A percentile compares a stretch with the other conserved stretches of the same genome.
Evolutionary conservation across 2,329 filamentous ascomycete species (phyloP).

Genomic region (Hypoxylon sp.): DNA sequence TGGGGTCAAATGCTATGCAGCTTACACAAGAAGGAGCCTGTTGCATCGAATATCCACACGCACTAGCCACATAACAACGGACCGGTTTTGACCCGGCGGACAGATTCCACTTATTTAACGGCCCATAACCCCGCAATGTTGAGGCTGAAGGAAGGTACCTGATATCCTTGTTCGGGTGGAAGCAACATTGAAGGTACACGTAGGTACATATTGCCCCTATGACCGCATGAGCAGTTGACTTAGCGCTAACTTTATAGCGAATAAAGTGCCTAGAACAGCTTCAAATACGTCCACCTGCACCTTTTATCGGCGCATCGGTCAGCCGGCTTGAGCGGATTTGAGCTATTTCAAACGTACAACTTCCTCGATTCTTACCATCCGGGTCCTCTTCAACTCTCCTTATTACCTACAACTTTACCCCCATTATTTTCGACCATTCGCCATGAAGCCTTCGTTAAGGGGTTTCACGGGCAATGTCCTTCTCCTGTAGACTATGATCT

Average conservation of each 20-base stretch:
- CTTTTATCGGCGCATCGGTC: conserved; percentile 28
- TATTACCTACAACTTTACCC: conserved; percentile 1
- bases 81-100: conserved; percentile 35
- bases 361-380: conserved; percentile 3
- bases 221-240: conserved; percentile 10
- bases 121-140: conserved; percentile 28
- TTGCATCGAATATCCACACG: conserved; percentile 13
- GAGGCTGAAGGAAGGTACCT: conserved; percentile 29
- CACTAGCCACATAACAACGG: conserved; percentile 33
- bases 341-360: conserved; percentile 38
- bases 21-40: conserved; percentile 1
- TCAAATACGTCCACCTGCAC: not conserved
- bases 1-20: conserved; percentile 28
- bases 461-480: conserved; percentile 41
- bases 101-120: not conserved
- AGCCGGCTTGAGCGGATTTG: conserved; percentile 41
- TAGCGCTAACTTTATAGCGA: conserved; percentile 35
- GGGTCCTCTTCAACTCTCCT: not conserved
- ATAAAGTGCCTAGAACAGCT: conserved; percentile 14
- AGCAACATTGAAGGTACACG: not conserved
- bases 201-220: not conserved
- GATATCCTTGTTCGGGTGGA: too few relatives aligned
- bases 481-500: conserved; percentile 48
- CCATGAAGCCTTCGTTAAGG: conserved; percentile 40
- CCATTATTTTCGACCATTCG: conserved; percentile 5